Evolutionary conservation across 306 rosid genomes (phyloP).

Genomic region (Casuarina cunninghamiana): DNA sequence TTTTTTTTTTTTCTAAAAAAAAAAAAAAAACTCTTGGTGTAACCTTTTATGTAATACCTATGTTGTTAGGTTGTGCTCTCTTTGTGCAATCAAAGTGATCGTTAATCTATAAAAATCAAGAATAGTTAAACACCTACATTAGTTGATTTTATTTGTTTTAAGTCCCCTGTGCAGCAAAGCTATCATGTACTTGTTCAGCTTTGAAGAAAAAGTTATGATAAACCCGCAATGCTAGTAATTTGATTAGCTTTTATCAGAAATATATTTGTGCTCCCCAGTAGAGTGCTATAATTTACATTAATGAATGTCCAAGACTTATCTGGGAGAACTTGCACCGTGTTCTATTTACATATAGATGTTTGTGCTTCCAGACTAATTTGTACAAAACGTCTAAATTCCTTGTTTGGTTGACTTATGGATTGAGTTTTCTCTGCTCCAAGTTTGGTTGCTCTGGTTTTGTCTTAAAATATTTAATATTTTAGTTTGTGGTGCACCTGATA

Average conservation of each 20-base stretch:
- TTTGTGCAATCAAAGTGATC: neutral
- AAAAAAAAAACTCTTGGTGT: neutral
- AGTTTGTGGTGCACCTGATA: slow-evolving; percentile 17
- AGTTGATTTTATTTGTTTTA: neutral
- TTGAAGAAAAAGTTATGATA: neutral
- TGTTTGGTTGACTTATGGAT: neutral
- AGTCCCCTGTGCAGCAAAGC: neutral
- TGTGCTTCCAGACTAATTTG: neutral
- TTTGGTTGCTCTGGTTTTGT: neutral
- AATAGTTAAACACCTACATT: neutral
- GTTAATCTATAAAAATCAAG: neutral
- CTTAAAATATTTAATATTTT: neutral
- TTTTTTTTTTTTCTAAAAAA: neutral
- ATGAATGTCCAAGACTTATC: neutral
- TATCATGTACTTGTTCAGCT: neutral
- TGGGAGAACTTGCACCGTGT: neutral
- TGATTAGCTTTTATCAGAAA: no score
- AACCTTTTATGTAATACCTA: neutral
- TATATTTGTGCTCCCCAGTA: no score
- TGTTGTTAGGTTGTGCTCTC: neutral
- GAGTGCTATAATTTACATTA: neutral
- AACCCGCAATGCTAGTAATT: neutral
- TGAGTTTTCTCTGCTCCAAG: neutral
- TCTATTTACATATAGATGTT: neutral
- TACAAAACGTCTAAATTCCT: neutral